Conservation (phyloP, 106 monocot species). For the Iris macrosiphon region DNA sequence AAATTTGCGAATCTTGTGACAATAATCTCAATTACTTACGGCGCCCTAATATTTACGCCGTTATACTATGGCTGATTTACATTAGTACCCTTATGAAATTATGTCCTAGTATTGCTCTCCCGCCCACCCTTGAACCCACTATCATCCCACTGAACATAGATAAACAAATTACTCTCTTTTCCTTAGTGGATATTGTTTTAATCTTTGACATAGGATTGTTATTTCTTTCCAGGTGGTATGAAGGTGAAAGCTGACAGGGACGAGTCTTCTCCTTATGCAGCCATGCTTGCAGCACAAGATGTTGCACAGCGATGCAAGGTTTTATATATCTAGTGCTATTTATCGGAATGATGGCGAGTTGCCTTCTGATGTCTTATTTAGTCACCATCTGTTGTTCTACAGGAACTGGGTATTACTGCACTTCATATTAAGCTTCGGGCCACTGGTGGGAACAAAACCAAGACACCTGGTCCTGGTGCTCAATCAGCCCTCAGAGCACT, state of each 20-base stretch:
- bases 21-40: no score
- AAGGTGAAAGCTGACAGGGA: conserved; percentile 78
- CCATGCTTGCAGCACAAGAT: conserved; percentile 83
- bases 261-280: conserved; percentile 78
- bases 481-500: conserved; percentile 70
- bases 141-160: no score
- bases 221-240: conserved; percentile 71
- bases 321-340: not conserved
- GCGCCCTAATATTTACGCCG: no score
- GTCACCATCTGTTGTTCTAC: not conserved
- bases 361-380: not conserved
- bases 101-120: no score
- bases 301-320: conserved; percentile 67
- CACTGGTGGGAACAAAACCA: conserved; percentile 76
- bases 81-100: no score
- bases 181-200: not conserved
- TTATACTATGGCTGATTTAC: no score
- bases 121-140: no score
- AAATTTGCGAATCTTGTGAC: no score
- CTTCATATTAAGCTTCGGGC: conserved; percentile 75
- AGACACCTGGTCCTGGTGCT: conserved; percentile 73
- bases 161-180: not conserved
- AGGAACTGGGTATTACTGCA: conserved; percentile 72
- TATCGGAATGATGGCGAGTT: not conserved
- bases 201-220: no score